A percentile compares a stretch with the other conserved stretches of the same genome.
These are phyloP conservation scores for Physaria fendleri DNA, from an alignment of 345 rosid species.

Conservation along the genomic window DNA sequence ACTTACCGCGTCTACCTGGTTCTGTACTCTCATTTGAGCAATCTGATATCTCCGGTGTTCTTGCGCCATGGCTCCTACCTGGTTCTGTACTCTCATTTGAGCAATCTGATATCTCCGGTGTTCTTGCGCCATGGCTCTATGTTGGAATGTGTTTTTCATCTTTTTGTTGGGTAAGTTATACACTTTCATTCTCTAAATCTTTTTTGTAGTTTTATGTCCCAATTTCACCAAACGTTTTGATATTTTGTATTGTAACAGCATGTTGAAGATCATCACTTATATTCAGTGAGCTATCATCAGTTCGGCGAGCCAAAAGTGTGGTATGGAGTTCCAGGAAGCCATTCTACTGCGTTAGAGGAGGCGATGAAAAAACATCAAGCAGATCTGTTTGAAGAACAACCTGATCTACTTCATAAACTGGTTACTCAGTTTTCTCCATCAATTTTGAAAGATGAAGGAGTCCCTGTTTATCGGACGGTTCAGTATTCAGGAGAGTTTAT, in stretches of 20 bases:
- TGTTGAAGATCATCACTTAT: slow-evolving; percentile 91
- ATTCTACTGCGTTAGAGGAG: slow-evolving; percentile 60
- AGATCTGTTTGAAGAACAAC: slow-evolving; percentile 73
- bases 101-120: slow-evolving; percentile 75
- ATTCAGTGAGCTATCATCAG: slow-evolving; percentile 76
- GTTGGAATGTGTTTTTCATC: slow-evolving; percentile 93
- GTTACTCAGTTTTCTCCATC: slow-evolving; percentile 92
- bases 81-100: slow-evolving; percentile 70
- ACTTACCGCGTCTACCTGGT: slow-evolving; percentile 70
- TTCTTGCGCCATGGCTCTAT: slow-evolving; percentile 88
- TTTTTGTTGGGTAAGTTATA: slow-evolving; percentile 80
- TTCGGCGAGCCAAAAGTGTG: slow-evolving; percentile 78
- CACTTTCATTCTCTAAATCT: not conserved
- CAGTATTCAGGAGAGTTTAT: slow-evolving; percentile 79
- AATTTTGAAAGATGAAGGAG: slow-evolving; percentile 56
- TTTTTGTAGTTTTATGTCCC: not conserved
- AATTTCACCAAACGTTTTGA: not conserved
- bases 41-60: slow-evolving; percentile 77
- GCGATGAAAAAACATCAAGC: slow-evolving; percentile 69
- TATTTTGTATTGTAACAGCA: slow-evolving; percentile 41
- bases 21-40: slow-evolving; percentile 73
- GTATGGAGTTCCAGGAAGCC: slow-evolving; percentile 90
- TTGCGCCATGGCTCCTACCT: slow-evolving; percentile 93
- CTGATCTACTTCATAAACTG: slow-evolving; percentile 66
- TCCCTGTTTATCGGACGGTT: slow-evolving; percentile 62